A percentile compares a stretch with the other conserved stretches of the same genome.
Evolutionary conservation across 805 yeast species (phyloP).

Genomic region (Metschnikowia baotianmanensis): DNA sequence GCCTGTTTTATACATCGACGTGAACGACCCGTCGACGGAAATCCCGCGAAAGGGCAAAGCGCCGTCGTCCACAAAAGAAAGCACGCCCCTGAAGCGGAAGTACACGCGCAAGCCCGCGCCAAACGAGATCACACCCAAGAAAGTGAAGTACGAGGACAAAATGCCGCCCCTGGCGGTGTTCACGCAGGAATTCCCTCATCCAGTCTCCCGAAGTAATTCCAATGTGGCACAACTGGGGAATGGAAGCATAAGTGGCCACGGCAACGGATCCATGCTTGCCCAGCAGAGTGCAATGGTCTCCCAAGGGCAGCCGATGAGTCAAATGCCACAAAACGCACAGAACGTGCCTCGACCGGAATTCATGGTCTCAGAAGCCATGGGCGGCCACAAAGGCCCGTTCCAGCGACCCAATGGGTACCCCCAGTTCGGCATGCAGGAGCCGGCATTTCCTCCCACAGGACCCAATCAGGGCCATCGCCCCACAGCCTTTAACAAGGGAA

Average conservation of each 20-base stretch:
- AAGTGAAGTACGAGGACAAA: slow-evolving; percentile 26
- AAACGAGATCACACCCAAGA: slow-evolving; percentile 53
- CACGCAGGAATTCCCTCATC: slow-evolving; percentile 20
- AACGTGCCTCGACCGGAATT: no score
- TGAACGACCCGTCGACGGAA: slow-evolving; percentile 34
- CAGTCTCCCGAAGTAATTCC: slow-evolving; percentile 1
- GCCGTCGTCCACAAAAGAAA: slow-evolving; percentile 29
- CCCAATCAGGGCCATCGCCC: not conserved
- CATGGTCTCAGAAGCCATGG: no score
- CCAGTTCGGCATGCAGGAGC: not conserved
- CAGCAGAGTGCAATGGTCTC: slow-evolving; percentile 6
- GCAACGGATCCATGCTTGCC: slow-evolving; percentile 6
- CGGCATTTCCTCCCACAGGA: not conserved
- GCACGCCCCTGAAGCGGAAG: slow-evolving; percentile 42
- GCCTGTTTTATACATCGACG: slow-evolving; percentile 41
- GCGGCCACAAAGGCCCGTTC: no score
- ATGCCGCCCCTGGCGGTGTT: slow-evolving; percentile 21
- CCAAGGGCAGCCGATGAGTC: not conserved
- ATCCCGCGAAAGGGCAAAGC: slow-evolving; percentile 34
- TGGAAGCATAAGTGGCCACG: no score
- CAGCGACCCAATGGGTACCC: not conserved
- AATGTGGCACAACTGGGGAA: slow-evolving; percentile 9
- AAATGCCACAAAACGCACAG: no score
- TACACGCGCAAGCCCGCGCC: slow-evolving; percentile 48
- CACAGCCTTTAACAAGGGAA: slow-evolving; percentile 2